These are phyloP conservation scores for Dioscorea cayenensis DNA, from an alignment of 116 monocot species.

Conservation along the genomic window DNA sequence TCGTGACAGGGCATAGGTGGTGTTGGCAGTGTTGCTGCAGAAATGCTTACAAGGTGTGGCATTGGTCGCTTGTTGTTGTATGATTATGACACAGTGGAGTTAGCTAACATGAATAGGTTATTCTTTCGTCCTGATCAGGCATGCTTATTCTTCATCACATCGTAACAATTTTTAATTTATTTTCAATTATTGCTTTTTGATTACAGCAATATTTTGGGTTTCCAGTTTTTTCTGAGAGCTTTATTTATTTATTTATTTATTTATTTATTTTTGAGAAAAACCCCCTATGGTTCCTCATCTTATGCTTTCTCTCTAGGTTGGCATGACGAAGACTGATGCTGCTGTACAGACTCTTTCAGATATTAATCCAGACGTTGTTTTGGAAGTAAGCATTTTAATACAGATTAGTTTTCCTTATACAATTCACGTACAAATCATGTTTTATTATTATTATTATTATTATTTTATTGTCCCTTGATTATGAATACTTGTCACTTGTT, in stretches of 20 bases:
- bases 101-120: conserved; percentile 95
- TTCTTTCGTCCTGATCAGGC: conserved; percentile 99
- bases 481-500: neutral
- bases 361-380: conserved; percentile 89
- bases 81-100: conserved; percentile 93
- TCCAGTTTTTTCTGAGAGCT: no score
- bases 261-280: no score
- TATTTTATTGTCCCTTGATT: neutral
- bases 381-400: conserved; percentile 50
- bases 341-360: conserved; percentile 90
- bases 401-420: neutral
- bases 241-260: no score
- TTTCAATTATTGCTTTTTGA: no score
- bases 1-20: conserved; percentile 84
- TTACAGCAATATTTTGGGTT: no score
- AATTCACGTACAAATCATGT: neutral
- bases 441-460: neutral
- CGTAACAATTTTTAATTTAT: neutral
- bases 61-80: conserved; percentile 92
- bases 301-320: conserved; percentile 48
- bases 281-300: neutral
- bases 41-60: conserved; percentile 95
- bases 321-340: conserved; percentile 99
- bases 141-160: conserved; percentile 26
- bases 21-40: conserved; percentile 95